Conservation (phyloP, 495 filamentous ascomycete genomes). For the Niebla homalea region DNA sequence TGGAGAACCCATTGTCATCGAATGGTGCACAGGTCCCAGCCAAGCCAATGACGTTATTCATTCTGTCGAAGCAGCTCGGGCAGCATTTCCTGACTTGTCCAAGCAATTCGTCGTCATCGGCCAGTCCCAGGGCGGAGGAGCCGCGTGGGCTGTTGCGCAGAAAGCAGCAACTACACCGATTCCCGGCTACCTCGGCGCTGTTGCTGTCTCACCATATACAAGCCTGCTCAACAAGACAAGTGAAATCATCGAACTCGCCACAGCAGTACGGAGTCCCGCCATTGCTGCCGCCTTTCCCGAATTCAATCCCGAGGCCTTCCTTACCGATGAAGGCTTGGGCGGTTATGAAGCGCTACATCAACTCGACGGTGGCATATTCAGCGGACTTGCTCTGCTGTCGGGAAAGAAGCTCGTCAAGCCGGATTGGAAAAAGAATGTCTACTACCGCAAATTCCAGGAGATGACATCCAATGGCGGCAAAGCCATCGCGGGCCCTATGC, state of each 20-base stretch:
- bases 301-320: slow-evolving; percentile 9
- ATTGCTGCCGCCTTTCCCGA: slow-evolving; percentile 1
- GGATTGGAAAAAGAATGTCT: slow-evolving; percentile 12
- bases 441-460: slow-evolving; percentile 11
- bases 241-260: neutral
- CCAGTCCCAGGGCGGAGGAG: slow-evolving; percentile 38
- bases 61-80: slow-evolving; percentile 30
- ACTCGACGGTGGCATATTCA: slow-evolving; percentile 22
- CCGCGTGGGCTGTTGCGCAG: slow-evolving; percentile 34
- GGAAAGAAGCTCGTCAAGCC: slow-evolving; percentile 11
- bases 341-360: slow-evolving; percentile 11
- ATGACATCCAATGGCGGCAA: slow-evolving; percentile 16
- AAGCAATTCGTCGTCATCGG: slow-evolving; percentile 32
- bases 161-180: slow-evolving; percentile 18
- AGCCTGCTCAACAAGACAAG: slow-evolving; percentile 17
- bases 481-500: slow-evolving; percentile 27
- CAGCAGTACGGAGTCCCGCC: slow-evolving; percentile 8
- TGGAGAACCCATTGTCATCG: slow-evolving; percentile 25
- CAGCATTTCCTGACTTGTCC: slow-evolving; percentile 24
- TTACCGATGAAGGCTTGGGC: slow-evolving; percentile 20
- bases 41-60: slow-evolving; percentile 34
- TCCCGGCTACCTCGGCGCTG: slow-evolving; percentile 29
- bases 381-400: slow-evolving; percentile 9
- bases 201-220: slow-evolving; percentile 28
- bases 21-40: slow-evolving; percentile 22